A percentile compares a stretch with the other conserved stretches of the same genome.
These are phyloP conservation scores for Cutaneotrichosporon arboriforme DNA, from an alignment of 1,284 basidiomycete genomes.

Conservation along the genomic window DNA sequence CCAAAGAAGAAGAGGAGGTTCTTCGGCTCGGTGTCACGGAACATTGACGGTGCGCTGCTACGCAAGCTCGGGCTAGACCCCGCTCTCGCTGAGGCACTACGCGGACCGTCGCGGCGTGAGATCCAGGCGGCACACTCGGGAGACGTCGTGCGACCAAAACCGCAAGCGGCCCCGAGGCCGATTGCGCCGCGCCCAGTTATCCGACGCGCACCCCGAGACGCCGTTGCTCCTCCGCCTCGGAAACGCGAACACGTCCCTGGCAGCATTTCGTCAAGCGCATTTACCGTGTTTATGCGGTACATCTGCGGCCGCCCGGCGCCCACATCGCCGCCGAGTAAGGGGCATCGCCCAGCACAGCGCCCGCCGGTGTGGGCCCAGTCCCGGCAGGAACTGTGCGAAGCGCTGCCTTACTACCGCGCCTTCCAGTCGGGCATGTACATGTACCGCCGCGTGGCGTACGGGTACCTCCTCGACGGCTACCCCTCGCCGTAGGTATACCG, in stretches of 20 bases:
- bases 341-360: constrained; percentile 3
- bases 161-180: too few relatives aligned
- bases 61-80: too few relatives aligned
- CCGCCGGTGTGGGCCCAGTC: constrained; percentile 41
- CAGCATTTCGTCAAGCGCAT: constrained; percentile 22
- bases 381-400: constrained; percentile 44
- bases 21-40: too few relatives aligned
- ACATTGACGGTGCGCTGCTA: too few relatives aligned
- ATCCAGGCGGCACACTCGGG: too few relatives aligned
- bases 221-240: not conserved
- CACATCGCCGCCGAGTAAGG: not conserved
- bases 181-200: too few relatives aligned
- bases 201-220: not conserved
- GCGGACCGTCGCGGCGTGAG: too few relatives aligned
- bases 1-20: too few relatives aligned
- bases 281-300: constrained; percentile 25
- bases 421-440: constrained; percentile 45
- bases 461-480: constrained; percentile 41
- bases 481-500: constrained; percentile 31
- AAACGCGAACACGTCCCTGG: too few relatives aligned
- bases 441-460: constrained; percentile 31
- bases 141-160: too few relatives aligned
- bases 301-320: constrained; percentile 10
- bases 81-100: too few relatives aligned
- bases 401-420: constrained; percentile 43